Conservation (phyloP, 2,329 filamentous ascomycete genomes). For the Albophoma yamanashiensis region DNA sequence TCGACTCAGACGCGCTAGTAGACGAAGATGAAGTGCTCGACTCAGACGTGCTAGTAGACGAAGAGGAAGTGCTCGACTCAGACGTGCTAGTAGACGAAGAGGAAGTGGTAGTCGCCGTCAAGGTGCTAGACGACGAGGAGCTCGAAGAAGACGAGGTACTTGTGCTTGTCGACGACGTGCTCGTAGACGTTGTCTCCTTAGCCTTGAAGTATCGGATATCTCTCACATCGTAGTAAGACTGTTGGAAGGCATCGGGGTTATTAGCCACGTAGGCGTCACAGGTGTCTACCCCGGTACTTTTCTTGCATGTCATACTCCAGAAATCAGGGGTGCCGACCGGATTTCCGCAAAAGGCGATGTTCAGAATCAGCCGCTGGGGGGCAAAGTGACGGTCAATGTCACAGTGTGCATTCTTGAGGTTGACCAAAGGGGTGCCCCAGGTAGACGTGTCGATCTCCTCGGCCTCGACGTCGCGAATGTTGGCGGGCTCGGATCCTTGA, state of each 20-base stretch:
- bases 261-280: slow-evolving; percentile 1
- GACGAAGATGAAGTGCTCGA: neutral
- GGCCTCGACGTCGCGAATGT: neutral
- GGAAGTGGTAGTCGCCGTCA: neutral
- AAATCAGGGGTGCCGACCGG: neutral
- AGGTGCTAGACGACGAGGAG: neutral
- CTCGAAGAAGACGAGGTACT: neutral
- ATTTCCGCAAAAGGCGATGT: neutral
- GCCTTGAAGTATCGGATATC: slow-evolving; percentile 2
- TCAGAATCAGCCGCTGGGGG: neutral
- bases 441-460: neutral
- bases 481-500: too few species aligned
- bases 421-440: neutral
- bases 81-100: neutral
- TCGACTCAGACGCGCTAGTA: neutral
- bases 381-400: neutral
- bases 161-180: neutral
- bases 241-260: neutral
- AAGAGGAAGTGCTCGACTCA: neutral
- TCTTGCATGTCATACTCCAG: neutral
- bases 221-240: neutral
- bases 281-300: neutral
- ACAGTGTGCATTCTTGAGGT: neutral
- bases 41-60: neutral
- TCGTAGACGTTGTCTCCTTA: neutral